A percentile compares a stretch with the other conserved stretches of the same genome.
Evolutionary conservation across 2,329 filamentous ascomycete species (phyloP).

Genomic region (Coniochaeta sp.): DNA sequence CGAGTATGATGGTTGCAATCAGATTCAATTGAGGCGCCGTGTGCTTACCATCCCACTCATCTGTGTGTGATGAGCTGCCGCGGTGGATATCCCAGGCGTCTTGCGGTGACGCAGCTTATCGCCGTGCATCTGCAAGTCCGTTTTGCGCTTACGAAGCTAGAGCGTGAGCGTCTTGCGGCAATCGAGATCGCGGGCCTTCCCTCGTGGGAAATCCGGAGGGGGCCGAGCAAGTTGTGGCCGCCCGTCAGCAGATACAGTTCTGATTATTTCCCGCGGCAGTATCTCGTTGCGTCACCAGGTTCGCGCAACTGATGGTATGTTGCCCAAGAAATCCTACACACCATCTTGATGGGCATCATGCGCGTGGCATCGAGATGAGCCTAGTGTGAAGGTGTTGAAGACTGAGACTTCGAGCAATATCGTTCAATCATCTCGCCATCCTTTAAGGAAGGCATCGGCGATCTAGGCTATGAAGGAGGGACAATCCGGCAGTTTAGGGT

Average conservation of each 20-base stretch:
- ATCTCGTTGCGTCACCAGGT: neutral
- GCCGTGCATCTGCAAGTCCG: neutral
- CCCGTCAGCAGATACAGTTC: too few species aligned
- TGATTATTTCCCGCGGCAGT: too few species aligned
- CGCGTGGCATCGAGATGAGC: neutral
- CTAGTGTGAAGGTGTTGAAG: neutral
- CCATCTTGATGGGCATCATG: neutral
- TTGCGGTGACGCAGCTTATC: neutral
- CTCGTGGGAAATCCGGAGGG: neutral
- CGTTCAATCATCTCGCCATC: too few species aligned
- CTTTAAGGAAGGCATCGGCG: neutral
- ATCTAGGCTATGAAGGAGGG: neutral
- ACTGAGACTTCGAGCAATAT: too few species aligned
- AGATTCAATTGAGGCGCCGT: neutral
- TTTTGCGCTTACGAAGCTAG: neutral
- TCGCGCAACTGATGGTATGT: neutral
- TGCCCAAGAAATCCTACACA: neutral
- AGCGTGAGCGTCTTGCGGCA: neutral
- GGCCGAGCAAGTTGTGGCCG: neutral
- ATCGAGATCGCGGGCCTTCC: slow-evolving; percentile 1
- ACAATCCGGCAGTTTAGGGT: neutral
- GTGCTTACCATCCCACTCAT: neutral
- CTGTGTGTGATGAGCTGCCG: neutral
- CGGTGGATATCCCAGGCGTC: neutral
- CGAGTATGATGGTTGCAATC: slow-evolving; percentile 5